These are phyloP conservation scores for Pseudonitzschia pungens DNA, from an alignment of 108 stramenopile species.

Conservation along the genomic window DNA sequence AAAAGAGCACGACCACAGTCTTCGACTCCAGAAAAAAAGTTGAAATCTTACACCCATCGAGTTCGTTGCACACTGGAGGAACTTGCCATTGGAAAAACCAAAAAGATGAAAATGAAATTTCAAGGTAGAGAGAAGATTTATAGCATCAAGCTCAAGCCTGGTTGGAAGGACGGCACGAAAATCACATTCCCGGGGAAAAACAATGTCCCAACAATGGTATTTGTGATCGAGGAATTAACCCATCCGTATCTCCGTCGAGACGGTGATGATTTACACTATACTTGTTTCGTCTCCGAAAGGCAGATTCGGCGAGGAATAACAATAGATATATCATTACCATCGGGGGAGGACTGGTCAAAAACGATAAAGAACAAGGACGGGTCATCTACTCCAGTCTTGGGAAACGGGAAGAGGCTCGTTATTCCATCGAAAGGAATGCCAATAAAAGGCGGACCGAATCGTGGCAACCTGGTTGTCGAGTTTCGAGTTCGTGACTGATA, in stretches of 20 bases:
- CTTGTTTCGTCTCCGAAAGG: conserved; percentile 32
- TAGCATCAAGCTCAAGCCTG: conserved; percentile 55
- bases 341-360: conserved; percentile 52
- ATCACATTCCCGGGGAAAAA: conserved; percentile 51
- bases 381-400: conserved; percentile 6
- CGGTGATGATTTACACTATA: conserved; percentile 59
- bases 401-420: conserved; percentile 44
- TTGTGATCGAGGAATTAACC: conserved; percentile 66
- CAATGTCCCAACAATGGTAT: conserved; percentile 59
- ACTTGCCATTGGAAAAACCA: conserved; percentile 59
- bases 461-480: conserved; percentile 70
- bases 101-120: conserved; percentile 68
- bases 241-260: conserved; percentile 57
- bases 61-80: conserved; percentile 67
- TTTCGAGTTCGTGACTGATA: conserved; percentile 26
- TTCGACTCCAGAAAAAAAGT: conserved; percentile 17
- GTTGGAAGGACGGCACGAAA: conserved; percentile 79
- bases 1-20: background rate
- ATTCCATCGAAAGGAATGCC: conserved; percentile 72
- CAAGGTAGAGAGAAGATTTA: conserved; percentile 47
- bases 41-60: conserved; percentile 35
- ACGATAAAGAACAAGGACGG: conserved; percentile 16
- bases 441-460: conserved; percentile 52
- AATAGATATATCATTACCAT: conserved; percentile 55
- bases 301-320: conserved; percentile 50